phyloP scores from a whole-genome alignment of 805 yeast genomes.

The Nakazawaea siamensis region DNA sequence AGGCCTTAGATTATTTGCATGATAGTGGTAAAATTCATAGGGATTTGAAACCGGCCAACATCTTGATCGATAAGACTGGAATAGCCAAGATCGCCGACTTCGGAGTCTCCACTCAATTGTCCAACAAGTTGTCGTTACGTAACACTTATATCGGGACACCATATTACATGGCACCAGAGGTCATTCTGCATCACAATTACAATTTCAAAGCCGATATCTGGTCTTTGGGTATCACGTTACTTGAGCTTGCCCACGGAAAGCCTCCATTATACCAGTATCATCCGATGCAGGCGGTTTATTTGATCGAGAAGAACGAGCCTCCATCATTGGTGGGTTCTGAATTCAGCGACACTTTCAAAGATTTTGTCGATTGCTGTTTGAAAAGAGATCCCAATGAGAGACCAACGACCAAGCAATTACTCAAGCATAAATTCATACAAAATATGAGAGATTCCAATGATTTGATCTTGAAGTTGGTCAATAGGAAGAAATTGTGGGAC shows the following conservation, averaged over 20 bases:
- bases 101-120: constrained; percentile 82
- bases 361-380: constrained; percentile 64
- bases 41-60: constrained; percentile 88
- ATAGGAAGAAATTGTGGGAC: constrained; percentile 36
- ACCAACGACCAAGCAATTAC: constrained; percentile 52
- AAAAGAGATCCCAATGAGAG: constrained; percentile 61
- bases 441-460: constrained; percentile 27
- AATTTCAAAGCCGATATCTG: constrained; percentile 72
- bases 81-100: constrained; percentile 89
- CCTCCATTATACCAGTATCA: constrained; percentile 57
- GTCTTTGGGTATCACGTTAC: constrained; percentile 75
- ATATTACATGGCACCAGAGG: constrained; percentile 61
- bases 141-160: constrained; percentile 55
- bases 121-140: constrained; percentile 44
- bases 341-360: constrained; percentile 39
- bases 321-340: constrained; percentile 31
- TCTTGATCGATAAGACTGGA: constrained; percentile 60
- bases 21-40: constrained; percentile 75
- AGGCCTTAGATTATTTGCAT: constrained; percentile 62
- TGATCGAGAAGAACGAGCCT: constrained; percentile 40
- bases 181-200: constrained; percentile 43
- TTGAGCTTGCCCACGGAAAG: constrained; percentile 61
- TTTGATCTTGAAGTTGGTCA: constrained; percentile 29
- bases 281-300: constrained; percentile 47
- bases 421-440: constrained; percentile 52